Percentiles rank a stretch among this genome's conserved stretches.
Evolutionary conservation across 192 early-diverging fungal genomes (phyloP).

Genomic region (Phycomyces blakesleeanus): DNA sequence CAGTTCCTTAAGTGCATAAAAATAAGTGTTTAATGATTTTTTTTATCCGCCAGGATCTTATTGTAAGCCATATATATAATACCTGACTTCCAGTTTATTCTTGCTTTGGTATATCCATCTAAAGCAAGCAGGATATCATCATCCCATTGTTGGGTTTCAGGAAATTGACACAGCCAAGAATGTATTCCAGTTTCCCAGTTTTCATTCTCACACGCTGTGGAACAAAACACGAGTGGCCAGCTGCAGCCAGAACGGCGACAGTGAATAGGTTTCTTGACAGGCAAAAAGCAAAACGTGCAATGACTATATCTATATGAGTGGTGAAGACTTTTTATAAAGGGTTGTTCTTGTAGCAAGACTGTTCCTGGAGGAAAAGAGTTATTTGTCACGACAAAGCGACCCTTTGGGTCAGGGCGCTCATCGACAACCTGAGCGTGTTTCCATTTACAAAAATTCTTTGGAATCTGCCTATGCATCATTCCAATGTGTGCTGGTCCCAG

Average conservation of each 20-base stretch:
- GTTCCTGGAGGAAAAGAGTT: neutral
- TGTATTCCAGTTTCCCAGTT: constrained; percentile 3
- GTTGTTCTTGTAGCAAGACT: constrained; percentile 3
- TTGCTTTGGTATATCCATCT: constrained; percentile 3
- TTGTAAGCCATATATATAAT: neutral
- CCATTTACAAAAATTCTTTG: neutral
- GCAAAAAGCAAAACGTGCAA: constrained; percentile 10
- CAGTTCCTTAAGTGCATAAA: neutral
- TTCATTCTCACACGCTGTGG: neutral
- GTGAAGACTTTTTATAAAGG: constrained; percentile 7
- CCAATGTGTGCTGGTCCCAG: neutral
- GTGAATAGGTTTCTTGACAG: neutral
- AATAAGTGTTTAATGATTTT: neutral
- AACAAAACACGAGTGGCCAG: constrained; percentile 11
- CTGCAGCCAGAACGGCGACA: neutral
- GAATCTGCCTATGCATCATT: neutral
- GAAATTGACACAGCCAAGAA: constrained; percentile 7
- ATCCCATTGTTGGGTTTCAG: neutral
- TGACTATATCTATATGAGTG: neutral
- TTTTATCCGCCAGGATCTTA: neutral
- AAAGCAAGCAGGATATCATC: constrained; percentile 7
- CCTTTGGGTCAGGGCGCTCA: neutral
- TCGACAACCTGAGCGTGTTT: neutral
- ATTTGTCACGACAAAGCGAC: neutral
- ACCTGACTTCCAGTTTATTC: neutral